Percentiles rank a stretch among this genome's conserved stretches.
Conservation (phyloP, 2,329 filamentous ascomycete genomes). For the Fusarium pininemorale region DNA sequence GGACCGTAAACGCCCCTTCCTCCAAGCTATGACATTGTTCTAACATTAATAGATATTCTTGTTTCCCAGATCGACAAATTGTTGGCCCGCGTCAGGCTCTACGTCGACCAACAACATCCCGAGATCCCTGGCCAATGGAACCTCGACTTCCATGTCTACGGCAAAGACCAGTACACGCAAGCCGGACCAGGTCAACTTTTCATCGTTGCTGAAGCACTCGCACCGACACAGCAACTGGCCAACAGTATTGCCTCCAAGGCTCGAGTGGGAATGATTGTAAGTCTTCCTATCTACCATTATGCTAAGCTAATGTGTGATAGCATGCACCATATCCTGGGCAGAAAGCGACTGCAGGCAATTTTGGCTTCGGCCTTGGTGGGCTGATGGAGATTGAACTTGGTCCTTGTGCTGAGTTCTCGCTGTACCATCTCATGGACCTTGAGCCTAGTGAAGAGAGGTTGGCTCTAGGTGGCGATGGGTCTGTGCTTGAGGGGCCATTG, state of each 20-base stretch:
- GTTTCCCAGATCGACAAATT: constrained; percentile 30
- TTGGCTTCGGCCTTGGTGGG: constrained; percentile 50
- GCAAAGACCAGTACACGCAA: constrained; percentile 38
- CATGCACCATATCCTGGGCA: constrained; percentile 60
- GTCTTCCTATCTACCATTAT: rapidly evolving
- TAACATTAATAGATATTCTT: constrained; percentile 18
- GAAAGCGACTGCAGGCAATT: constrained; percentile 62
- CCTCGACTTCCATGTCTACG: constrained; percentile 55
- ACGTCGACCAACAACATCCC: constrained; percentile 33
- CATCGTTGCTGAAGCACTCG: constrained; percentile 58
- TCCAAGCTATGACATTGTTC: rapidly evolving
- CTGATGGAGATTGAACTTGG: constrained; percentile 45
- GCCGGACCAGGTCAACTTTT: constrained; percentile 46
- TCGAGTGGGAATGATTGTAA: constrained; percentile 43
- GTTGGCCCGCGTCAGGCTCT: constrained; percentile 10
- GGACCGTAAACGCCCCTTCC: neutral
- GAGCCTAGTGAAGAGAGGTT: constrained; percentile 39
- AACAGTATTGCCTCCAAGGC: constrained; percentile 47
- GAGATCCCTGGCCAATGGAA: constrained; percentile 36
- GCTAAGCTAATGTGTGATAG: neutral
- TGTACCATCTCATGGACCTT: constrained; percentile 61
- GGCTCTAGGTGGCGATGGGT: rapidly evolving
- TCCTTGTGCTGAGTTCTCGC: constrained; percentile 53
- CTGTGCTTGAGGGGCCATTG: neutral
- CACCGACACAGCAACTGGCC: constrained; percentile 55